A percentile compares a stretch with the other conserved stretches of the same genome.
These are phyloP conservation scores for Flammula alnicola DNA, from an alignment of 1,284 basidiomycete genomes.

Conservation along the genomic window DNA sequence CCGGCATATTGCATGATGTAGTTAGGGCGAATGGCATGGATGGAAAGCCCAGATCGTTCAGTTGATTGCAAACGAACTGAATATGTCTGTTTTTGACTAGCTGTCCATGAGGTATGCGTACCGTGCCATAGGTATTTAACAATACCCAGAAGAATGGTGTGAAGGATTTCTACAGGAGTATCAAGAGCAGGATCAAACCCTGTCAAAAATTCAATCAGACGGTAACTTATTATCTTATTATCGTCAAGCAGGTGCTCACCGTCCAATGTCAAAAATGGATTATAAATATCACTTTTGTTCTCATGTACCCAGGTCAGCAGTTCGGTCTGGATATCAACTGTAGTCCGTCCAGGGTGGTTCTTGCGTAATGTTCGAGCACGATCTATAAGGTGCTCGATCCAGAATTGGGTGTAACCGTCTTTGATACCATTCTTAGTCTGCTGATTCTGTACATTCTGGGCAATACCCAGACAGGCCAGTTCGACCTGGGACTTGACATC, in stretches of 20 bases:
- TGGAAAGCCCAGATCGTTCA: slow-evolving; percentile 32
- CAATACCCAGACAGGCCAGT: slow-evolving; percentile 26
- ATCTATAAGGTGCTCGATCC: slow-evolving; percentile 34
- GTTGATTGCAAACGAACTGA: slow-evolving; percentile 33
- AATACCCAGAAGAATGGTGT: slow-evolving; percentile 41
- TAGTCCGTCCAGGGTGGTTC: background rate
- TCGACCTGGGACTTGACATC: slow-evolving; percentile 18
- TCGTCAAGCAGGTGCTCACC: slow-evolving; percentile 3
- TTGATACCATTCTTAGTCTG: slow-evolving; percentile 35
- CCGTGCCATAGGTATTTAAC: slow-evolving; percentile 43
- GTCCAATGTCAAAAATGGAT: slow-evolving; percentile 16
- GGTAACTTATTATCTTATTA: background rate
- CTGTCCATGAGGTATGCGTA: slow-evolving; percentile 26
- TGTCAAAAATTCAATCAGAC: background rate
- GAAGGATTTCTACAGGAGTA: slow-evolving; percentile 43
- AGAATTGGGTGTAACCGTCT: slow-evolving; percentile 32
- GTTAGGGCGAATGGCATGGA: slow-evolving; percentile 34
- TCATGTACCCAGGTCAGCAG: slow-evolving; percentile 15
- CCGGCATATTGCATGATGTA: slow-evolving; percentile 46
- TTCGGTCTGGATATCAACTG: slow-evolving; percentile 13
- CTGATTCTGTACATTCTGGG: slow-evolving; percentile 19
- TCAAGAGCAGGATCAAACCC: slow-evolving; percentile 31
- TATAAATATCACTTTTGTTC: slow-evolving; percentile 14
- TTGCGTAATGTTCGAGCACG: slow-evolving; percentile 19
- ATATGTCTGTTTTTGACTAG: slow-evolving; percentile 25